A percentile compares a stretch with the other conserved stretches of the same genome.
Evolutionary conservation across 1,139 yeast genomes (phyloP).

Genomic region (Pichia norvegensis): DNA sequence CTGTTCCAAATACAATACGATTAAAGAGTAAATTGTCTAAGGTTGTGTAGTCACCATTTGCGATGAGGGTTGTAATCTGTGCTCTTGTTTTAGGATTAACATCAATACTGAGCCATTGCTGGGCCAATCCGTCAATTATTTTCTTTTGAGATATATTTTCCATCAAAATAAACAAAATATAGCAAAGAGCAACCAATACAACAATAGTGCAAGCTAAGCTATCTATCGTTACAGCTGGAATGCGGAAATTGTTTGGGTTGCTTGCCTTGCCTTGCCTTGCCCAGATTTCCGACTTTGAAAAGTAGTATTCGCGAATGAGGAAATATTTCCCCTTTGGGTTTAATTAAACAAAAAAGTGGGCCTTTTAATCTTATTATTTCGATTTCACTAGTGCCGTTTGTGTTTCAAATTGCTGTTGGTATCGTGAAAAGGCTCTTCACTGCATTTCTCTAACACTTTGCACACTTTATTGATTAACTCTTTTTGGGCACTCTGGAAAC

Average conservation of each 20-base stretch:
- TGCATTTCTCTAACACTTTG: neutral
- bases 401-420: neutral
- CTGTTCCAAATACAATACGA: conserved; percentile 84
- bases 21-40: conserved; percentile 44
- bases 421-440: neutral
- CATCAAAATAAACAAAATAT: too few relatives aligned
- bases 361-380: neutral
- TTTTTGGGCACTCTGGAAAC: neutral
- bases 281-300: neutral
- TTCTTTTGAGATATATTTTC: neutral
- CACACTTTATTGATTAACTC: neutral
- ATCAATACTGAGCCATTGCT: conserved; percentile 24
- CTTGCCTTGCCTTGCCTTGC: neutral
- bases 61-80: conserved; percentile 43
- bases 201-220: too few relatives aligned
- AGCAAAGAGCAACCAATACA: too few relatives aligned
- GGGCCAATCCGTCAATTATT: conserved; percentile 8
- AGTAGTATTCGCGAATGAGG: neutral
- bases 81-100: conserved; percentile 44
- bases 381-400: neutral
- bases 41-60: conserved; percentile 31
- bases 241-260: neutral
- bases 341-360: neutral
- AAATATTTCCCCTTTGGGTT: neutral
- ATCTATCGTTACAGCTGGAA: neutral